Conservation (phyloP, 768 basidiomycete species). For the Kwoniella shandongensis region DNA sequence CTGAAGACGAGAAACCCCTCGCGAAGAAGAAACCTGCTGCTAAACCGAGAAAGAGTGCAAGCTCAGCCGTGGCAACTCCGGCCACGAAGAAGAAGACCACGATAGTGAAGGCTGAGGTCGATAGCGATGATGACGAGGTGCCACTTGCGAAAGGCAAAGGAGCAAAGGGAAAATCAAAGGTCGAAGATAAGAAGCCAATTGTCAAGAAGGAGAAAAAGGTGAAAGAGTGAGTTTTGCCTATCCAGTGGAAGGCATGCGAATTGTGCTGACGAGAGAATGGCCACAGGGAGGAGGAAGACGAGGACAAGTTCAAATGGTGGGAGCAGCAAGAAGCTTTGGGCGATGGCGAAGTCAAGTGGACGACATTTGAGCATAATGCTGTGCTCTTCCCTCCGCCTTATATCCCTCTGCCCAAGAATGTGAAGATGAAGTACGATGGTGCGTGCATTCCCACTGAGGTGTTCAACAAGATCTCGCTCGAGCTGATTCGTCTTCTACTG, state of each 20-base stretch:
- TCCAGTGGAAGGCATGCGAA: not conserved
- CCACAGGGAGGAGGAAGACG: constrained; percentile 59
- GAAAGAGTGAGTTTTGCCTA: constrained; percentile 60
- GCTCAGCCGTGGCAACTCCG: constrained; percentile 58
- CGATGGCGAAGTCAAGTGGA: constrained; percentile 81
- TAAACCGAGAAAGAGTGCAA: constrained; percentile 56
- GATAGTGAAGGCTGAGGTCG: constrained; percentile 26
- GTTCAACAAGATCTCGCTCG: constrained; percentile 7
- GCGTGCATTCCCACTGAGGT: too few relatives aligned
- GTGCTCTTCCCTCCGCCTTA: constrained; percentile 96
- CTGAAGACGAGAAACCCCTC: constrained; percentile 55
- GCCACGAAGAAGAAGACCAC: constrained; percentile 21
- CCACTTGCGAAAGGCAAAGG: constrained; percentile 56
- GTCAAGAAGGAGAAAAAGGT: constrained; percentile 56
- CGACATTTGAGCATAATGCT: constrained; percentile 89
- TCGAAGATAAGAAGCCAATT: constrained; percentile 50
- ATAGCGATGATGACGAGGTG: constrained; percentile 58
- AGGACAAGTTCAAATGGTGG: constrained; percentile 86
- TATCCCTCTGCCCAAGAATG: constrained; percentile 71
- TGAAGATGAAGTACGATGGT: constrained; percentile 97
- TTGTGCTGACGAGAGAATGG: not conserved
- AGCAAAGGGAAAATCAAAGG: constrained; percentile 58
- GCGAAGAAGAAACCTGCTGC: constrained; percentile 58
- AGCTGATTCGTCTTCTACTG: not conserved
- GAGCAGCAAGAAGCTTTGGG: constrained; percentile 62